Base-by-base conservation (phyloP, 2,329 filamentous ascomycete genomes). In the Talaromyces sp. region DNA sequence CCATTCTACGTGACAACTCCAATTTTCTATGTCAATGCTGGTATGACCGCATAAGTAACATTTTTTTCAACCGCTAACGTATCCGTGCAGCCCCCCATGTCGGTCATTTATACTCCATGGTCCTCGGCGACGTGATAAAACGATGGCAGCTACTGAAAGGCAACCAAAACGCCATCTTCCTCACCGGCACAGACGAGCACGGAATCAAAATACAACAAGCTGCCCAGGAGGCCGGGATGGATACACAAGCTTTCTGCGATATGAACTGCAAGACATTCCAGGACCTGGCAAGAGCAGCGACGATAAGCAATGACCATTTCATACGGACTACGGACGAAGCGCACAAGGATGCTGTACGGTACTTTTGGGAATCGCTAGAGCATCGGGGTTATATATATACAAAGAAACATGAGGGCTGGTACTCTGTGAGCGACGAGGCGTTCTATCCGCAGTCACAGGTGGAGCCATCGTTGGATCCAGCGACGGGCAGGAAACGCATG, bases 21-120 rank as follows among this genome's bases (percentile, higher is more conserved):
- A 2, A 99, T 99, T 63, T 99, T 98, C 81, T 99, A 99, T 77
- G 95, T 99, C 80, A 99, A 99, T 84, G 91, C 93, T 61, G 87
- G 91, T 93, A 80, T 69, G 80, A 44, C 5, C 21, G 14, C 23
- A 18, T 37, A 11, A 25, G 11, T n/a, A 5, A 7, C 5, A 7
- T 35, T 11, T 40, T 6, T 4, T n/a, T 5, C 42, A 48, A 16
- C 21, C 23, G 12, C 55, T 60, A 37, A 59, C 12, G 44, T 14
- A 2, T 31, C 5, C 6, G 28, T 28, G 8, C 5, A 93, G 92
- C 91, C 52, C 95, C 95, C 58, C 95, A 99, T 80, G 86, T 98
- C 66, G 95, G 95, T 50, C 95, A 99, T 77, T 82, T 99, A 64
- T 98, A 96, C 76, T 91, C 90, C 46, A 93, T 98, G 86, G 83